Evolutionary conservation across 179 eudicot species (phyloP).

Genomic region (Pouteria campechiana): DNA sequence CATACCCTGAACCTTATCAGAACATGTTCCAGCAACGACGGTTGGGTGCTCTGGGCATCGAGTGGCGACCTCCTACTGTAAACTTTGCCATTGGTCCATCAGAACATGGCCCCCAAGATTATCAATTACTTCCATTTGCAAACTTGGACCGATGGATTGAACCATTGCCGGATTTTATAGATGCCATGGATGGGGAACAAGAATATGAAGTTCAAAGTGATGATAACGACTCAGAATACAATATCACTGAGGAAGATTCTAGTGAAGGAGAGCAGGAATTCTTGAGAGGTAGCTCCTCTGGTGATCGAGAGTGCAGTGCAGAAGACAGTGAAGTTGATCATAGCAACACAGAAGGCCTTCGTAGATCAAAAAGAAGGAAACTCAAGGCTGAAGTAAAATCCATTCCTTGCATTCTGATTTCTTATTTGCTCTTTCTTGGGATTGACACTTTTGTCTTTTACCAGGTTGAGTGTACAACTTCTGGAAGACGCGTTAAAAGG

Average conservation of each 20-base stretch:
- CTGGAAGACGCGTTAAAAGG: slow-evolving; percentile 96
- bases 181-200: slow-evolving; percentile 95
- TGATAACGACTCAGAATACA: slow-evolving; percentile 83
- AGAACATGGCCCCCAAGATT: slow-evolving; percentile 56
- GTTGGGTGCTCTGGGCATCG: slow-evolving; percentile 73
- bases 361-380: slow-evolving; percentile 70
- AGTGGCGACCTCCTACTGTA: slow-evolving; percentile 93
- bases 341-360: slow-evolving; percentile 38
- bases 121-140: slow-evolving; percentile 54
- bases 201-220: slow-evolving; percentile 73
- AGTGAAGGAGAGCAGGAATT: slow-evolving; percentile 51
- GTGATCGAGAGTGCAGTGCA: slow-evolving; percentile 40
- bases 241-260: slow-evolving; percentile 56
- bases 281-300: slow-evolving; percentile 36
- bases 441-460: slow-evolving; percentile 4
- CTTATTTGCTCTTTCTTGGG: slow-evolving; percentile 4
- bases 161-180: slow-evolving; percentile 70
- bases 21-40: slow-evolving; percentile 85
- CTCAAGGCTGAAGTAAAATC: slow-evolving; percentile 51
- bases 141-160: slow-evolving; percentile 65
- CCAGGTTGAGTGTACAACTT: slow-evolving; percentile 75
- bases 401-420: neutral
- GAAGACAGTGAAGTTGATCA: slow-evolving; percentile 54
- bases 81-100: slow-evolving; percentile 73
- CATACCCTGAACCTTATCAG: slow-evolving; percentile 97